These are phyloP conservation scores for cucumber (Cucumis sativus) DNA, from an alignment of 306 rosid species.

Conservation along the genomic window Cucumber_9930_V3 NC_026661.2:22128001-22128500, in stretches of 20 bases:
- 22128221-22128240: slow-evolving; percentile 73
- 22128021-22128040: background rate
- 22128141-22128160: background rate
- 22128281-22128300: slow-evolving; percentile 88
- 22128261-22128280: slow-evolving; percentile 75
- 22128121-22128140: background rate
- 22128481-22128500: background rate
- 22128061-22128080: background rate
- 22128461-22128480: background rate
- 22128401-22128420: background rate
- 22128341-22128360: background rate
- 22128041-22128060: background rate
- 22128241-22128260: slow-evolving; percentile 66
- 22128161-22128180: slow-evolving; percentile 8
- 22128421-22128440: background rate
- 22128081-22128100: background rate
- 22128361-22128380: background rate
- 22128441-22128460: background rate
- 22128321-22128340: background rate
- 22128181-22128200: slow-evolving; percentile 50
- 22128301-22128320: slow-evolving; percentile 54
- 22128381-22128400: background rate
- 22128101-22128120: background rate
- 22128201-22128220: slow-evolving; percentile 70
- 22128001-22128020: background rate